phyloP scores from a whole-genome alignment of 139 green algal species.

The Coelastrella sp. region DNA sequence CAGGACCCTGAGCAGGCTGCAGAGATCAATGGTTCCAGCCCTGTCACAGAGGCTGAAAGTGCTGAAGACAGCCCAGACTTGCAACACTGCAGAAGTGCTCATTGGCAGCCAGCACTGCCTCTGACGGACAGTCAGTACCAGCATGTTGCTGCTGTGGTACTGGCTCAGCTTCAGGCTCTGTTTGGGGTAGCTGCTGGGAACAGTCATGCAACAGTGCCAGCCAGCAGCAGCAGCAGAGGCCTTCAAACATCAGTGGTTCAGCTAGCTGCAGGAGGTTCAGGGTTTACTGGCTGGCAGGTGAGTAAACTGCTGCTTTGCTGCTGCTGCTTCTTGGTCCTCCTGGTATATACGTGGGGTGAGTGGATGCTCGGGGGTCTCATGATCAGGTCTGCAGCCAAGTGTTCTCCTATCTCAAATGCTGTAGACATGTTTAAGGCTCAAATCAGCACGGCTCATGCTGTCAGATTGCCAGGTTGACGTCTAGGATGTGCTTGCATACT shows the following conservation, averaged over 20 bases:
- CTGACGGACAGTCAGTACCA: conserved; percentile 19
- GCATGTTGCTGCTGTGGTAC: conserved; percentile 39
- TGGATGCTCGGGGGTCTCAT: too few relatives aligned
- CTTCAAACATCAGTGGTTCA: not conserved
- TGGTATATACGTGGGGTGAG: too few relatives aligned
- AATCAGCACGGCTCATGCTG: too few relatives aligned
- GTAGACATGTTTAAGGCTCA: too few relatives aligned
- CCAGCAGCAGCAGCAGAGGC: not conserved
- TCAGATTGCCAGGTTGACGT: too few relatives aligned
- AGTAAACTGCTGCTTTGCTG: not conserved
- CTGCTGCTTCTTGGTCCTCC: too few relatives aligned
- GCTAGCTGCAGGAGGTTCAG: not conserved
- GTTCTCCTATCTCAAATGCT: too few relatives aligned
- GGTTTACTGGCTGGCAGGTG: conserved; percentile 11
- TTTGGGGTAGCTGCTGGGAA: conserved; percentile 49
- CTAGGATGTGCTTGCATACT: too few relatives aligned
- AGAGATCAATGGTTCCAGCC: not conserved
- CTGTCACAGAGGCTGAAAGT: too few relatives aligned
- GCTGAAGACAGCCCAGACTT: not conserved
- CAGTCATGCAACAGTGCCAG: not conserved
- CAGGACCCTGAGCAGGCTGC: conserved; percentile 1
- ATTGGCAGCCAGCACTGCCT: not conserved
- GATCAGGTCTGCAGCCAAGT: too few relatives aligned
- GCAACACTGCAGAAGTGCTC: not conserved
- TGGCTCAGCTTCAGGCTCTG: conserved; percentile 57